Base-by-base conservation (phyloP, 257 asterid genomes). In the Penstemon barbatus region DNA sequence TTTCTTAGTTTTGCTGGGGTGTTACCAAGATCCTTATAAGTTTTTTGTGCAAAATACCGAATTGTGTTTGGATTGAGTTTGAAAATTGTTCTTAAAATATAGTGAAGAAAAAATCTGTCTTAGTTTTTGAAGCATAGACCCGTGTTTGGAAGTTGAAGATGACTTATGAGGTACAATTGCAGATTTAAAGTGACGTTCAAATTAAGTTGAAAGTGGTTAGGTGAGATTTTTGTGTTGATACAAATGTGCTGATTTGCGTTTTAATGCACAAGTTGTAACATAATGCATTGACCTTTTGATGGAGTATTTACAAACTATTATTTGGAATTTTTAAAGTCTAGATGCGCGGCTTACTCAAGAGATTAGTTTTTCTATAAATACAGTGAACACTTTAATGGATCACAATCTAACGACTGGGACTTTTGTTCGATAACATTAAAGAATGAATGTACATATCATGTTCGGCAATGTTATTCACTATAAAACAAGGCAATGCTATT, bases 401-500 rank as follows among this genome's bases (percentile, higher is more conserved):
- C 13, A 25, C 13, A 56, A 56, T 56, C n/a, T 5, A 37, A 58
- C 7, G 5, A 58, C 3, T 11, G 25, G 39, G 39, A 45, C 11
- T 40, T 12, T 60, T 39, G 51, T 41, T 38, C 33, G 6, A 4
- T 15, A 43, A 18, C 40, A 25, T 43, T 19, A 10, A 62, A 43
- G 18, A 45, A 45, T 5, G 10, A 44, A 19, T 25, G 9, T 3
- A 3, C 48, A 18, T 13, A 18, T 18, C 55, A 15, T 43, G 8
- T 42, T 6, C 7, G 18, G 36, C 67, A 62, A 7, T 18, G 18
- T 8, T 37, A 61, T 41, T 41, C 39, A 5, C 33, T 36, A 18
- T 58, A 58, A 58, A 44, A 56, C 10, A 56, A 39, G 19, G 10
- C 64, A 25, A 12, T 38, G 12, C 43, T 40, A 61, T 58, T 58